Percentiles rank a stretch among this genome's conserved stretches.
These are phyloP conservation scores for Sarcomyxa edulis DNA, from an alignment of 768 basidiomycete species.

Conservation along the genomic window DNA sequence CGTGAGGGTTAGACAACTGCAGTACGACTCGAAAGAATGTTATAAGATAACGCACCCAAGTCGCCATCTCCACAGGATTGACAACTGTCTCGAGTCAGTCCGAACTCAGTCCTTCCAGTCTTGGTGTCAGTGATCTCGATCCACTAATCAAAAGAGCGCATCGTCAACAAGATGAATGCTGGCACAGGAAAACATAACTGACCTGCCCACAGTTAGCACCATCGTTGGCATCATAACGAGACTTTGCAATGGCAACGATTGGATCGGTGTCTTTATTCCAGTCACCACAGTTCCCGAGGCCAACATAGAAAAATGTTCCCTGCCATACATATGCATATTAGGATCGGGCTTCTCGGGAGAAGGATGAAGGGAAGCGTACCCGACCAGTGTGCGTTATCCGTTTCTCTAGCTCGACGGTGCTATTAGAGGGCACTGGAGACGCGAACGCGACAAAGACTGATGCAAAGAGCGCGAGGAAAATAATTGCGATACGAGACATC, in stretches of 20 bases:
- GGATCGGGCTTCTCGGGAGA: conserved; percentile 7
- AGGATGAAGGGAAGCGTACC: conserved; percentile 32
- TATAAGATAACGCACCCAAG: conserved; percentile 42
- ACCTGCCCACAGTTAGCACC: conserved; percentile 62
- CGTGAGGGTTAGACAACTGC: not conserved
- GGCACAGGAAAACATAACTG: conserved; percentile 12
- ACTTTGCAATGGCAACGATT: conserved; percentile 58
- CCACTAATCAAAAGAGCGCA: conserved; percentile 34
- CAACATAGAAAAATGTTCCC: conserved; percentile 68
- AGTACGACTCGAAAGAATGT: not conserved
- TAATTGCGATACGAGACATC: conserved; percentile 35
- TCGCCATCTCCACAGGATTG: conserved; percentile 43
- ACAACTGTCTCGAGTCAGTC: conserved; percentile 54
- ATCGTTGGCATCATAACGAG: conserved; percentile 42
- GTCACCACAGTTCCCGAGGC: conserved; percentile 61
- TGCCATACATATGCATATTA: conserved; percentile 23
- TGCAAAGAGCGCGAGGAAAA: conserved; percentile 34
- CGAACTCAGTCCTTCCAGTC: conserved; percentile 46
- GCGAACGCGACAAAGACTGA: conserved; percentile 37
- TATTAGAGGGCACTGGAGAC: conserved; percentile 36
- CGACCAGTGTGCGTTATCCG: conserved; percentile 49
- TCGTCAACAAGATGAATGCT: not conserved
- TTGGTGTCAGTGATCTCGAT: conserved; percentile 55
- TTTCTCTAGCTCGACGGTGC: conserved; percentile 35
- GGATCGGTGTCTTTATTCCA: conserved; percentile 39